Base-by-base conservation (phyloP, 805 yeast genomes). In the Starmerella vaccinii region DNA sequence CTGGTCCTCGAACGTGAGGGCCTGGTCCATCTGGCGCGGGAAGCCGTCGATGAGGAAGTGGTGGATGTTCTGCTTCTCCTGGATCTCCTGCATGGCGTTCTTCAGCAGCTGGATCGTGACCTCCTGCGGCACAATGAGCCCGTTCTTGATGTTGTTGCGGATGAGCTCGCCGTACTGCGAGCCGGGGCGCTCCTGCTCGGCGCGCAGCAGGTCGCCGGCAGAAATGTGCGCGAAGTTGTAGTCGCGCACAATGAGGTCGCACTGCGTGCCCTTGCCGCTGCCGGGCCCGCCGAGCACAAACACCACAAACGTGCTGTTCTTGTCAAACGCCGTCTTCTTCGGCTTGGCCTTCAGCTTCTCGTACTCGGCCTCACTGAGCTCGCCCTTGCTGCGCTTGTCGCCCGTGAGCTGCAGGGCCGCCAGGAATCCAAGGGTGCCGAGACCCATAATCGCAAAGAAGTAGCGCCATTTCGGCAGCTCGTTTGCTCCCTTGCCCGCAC, bases 21-120 rank as follows among this genome's bases (percentile, higher is more conserved):
- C 97, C 71, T 90, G 98, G 68, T 92, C 97, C 97, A 92, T 90
- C 66, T 89, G 87, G 65, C 97, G 78, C 45, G 98, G 98, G 76
- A 92, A 90, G 0, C 98, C 98, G 66, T 90, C 98, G 48, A 90
- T 80, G 61, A 90, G 71, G 66, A 89, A 90, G 59, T 78, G 78
- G 26, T 38, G 26, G 48, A 73, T 74, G 10, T 73, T 72, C 45
- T 41, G 45, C 15, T 84, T 82, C n/a, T 71, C 61, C 45, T 59
- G 54, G 16, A 51, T 54, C 30, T 75, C 81, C 35, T 69, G 61
- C 69, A 90, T 88, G 9, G 96, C 95, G 55, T 83, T 81, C 61
- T 82, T 77, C 62, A 90, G 74, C 51, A 90, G 71, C 1, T 86
- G 90, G 59, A 90, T 75, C 2, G 98, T 92, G 49, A 90, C 82